These are phyloP conservation scores for Diddensiella caesifluorescens DNA, from an alignment of 805 yeast species.

Conservation along the genomic window DNA sequence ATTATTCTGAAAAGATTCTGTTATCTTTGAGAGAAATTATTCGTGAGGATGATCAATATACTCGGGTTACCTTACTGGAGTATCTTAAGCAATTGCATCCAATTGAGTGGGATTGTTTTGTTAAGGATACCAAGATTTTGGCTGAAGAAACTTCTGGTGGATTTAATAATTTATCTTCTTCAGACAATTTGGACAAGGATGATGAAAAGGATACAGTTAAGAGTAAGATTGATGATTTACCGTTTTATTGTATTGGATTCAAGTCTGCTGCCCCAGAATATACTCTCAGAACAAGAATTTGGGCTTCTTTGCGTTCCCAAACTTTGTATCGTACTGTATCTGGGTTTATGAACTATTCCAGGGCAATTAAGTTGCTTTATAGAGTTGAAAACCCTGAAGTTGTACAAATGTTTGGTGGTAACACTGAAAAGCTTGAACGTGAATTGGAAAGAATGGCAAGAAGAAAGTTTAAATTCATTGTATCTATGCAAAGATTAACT, in stretches of 20 bases:
- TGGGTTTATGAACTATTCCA: conserved; percentile 97
- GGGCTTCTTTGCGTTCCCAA: conserved; percentile 98
- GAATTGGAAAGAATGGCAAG: conserved; percentile 82
- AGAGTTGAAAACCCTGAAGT: conserved; percentile 94
- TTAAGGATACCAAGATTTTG: conserved; percentile 88
- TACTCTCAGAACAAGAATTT: conserved; percentile 90
- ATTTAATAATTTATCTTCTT: conserved; percentile 20
- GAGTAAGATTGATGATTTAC: conserved; percentile 83
- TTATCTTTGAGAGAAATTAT: conserved; percentile 92
- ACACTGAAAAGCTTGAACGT: conserved; percentile 91
- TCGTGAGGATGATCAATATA: conserved; percentile 94
- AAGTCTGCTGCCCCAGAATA: conserved; percentile 97
- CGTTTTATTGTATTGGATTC: conserved; percentile 95
- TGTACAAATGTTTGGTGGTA: conserved; percentile 96
- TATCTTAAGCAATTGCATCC: conserved; percentile 94
- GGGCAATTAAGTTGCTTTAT: conserved; percentile 89
- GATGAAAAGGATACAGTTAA: conserved; percentile 67
- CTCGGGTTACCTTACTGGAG: conserved; percentile 89
- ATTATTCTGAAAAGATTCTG: conserved; percentile 89
- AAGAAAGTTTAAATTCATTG: conserved; percentile 72
- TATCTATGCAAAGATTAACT: conserved; percentile 83
- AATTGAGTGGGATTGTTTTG: conserved; percentile 96
- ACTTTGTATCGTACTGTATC: conserved; percentile 95
- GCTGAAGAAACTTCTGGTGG: conserved; percentile 50
- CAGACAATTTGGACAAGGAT: conserved; percentile 40